Evolutionary conservation across 768 basidiomycete species (phyloP).

Genomic region (Lactifluus pinguis): DNA sequence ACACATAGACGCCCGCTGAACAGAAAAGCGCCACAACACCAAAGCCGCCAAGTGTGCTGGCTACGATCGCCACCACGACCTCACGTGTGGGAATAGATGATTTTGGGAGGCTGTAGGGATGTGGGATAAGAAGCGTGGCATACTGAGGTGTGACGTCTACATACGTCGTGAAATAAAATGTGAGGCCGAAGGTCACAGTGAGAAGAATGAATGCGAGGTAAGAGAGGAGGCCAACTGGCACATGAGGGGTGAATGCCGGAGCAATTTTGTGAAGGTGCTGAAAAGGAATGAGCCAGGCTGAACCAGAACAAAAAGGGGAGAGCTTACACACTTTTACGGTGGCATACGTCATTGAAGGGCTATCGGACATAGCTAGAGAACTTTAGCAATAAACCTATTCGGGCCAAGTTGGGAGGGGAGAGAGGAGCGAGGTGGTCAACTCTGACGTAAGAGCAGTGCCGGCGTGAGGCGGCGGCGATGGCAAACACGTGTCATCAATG

Average conservation of each 20-base stretch:
- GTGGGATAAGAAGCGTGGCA: conserved; percentile 1
- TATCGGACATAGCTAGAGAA: conserved; percentile 36
- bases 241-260: conserved; percentile 61
- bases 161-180: conserved; percentile 87
- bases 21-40: conserved; percentile 88
- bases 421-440: no score
- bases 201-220: conserved; percentile 69
- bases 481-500: conserved; percentile 61
- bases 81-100: conserved; percentile 57
- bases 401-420: background rate
- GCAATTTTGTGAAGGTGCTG: conserved; percentile 57
- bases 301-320: background rate
- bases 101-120: conserved; percentile 60
- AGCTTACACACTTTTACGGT: conserved; percentile 39
- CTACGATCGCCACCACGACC: conserved; percentile 55
- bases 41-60: conserved; percentile 76
- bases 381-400: background rate
- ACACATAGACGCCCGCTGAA: conserved; percentile 77
- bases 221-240: conserved; percentile 62
- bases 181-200: conserved; percentile 66
- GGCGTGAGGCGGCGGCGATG: conserved; percentile 19
- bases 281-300: background rate
- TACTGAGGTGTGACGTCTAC: conserved; percentile 24
- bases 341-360: conserved; percentile 31
- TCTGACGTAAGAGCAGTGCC: conserved; percentile 33